Percentiles rank a stretch among this genome's conserved stretches.
These are phyloP conservation scores for Naematelia aurantialba DNA, from an alignment of 768 basidiomycete genomes.

Conservation along the genomic window DNA sequence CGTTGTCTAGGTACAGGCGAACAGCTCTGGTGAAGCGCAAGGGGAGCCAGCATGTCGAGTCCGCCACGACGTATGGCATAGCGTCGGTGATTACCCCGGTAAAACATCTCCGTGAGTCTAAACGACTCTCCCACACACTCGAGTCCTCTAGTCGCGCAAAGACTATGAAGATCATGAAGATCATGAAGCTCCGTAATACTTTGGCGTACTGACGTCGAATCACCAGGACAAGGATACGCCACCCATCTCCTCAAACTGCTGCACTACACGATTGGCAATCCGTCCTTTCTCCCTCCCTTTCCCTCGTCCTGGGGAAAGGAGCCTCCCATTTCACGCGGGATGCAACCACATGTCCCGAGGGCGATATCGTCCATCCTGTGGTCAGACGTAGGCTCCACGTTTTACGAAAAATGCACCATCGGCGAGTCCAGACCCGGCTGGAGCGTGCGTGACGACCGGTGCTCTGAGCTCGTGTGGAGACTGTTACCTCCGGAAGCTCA, in stretches of 20 bases:
- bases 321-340: conserved; percentile 2
- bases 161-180: not conserved
- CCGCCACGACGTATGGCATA: conserved; percentile 27
- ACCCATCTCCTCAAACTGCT: conserved; percentile 30
- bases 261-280: conserved; percentile 25
- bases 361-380: conserved; percentile 30
- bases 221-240: conserved; percentile 34
- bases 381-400: conserved; percentile 30
- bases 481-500: conserved; percentile 5
- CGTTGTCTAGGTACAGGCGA: conserved; percentile 17
- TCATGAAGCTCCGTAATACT: not conserved
- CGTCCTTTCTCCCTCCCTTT: conserved; percentile 18
- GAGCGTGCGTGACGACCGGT: conserved; percentile 18
- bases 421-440: conserved; percentile 23
- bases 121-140: not conserved
- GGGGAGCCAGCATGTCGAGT: conserved; percentile 13
- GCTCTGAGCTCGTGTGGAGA: conserved; percentile 25
- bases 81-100: conserved; percentile 34
- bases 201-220: not conserved
- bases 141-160: not conserved
- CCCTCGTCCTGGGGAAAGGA: conserved; percentile 20
- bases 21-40: conserved; percentile 19
- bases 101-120: conserved; percentile 26
- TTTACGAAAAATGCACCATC: conserved; percentile 25
- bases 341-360: conserved; percentile 6